Percentiles rank a stretch among this genome's conserved stretches.
phyloP scores from a whole-genome alignment of 2,329 filamentous ascomycete species.

The Colletotrichum ledebouriae region DNA sequence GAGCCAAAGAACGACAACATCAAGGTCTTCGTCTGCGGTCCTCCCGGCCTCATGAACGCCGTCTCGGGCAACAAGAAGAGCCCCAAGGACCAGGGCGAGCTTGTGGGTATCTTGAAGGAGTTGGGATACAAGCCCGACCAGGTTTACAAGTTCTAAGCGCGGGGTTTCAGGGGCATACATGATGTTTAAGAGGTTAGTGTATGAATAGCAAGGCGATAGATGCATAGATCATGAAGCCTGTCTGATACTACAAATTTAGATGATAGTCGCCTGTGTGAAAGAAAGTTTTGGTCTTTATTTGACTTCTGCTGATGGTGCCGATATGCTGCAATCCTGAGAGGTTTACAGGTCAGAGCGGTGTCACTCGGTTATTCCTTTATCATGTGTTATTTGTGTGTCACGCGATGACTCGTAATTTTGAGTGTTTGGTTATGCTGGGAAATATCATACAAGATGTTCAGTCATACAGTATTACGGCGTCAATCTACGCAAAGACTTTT shows the following conservation, averaged over 20 bases:
- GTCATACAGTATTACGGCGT: too few relatives aligned
- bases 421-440: not conserved
- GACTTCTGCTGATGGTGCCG: too few relatives aligned
- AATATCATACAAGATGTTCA: too few relatives aligned
- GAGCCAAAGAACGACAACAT: conserved; percentile 92
- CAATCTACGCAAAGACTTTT: too few relatives aligned
- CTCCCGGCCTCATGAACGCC: conserved; percentile 92
- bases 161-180: not conserved
- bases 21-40: conserved; percentile 97
- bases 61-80: conserved; percentile 91
- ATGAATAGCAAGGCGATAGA: conserved; percentile 39
- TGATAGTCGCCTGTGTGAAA: too few relatives aligned
- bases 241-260: not conserved
- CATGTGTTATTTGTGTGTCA: too few relatives aligned
- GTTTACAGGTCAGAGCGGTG: too few relatives aligned
- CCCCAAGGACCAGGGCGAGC: conserved; percentile 93
- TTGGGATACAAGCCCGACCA: conserved; percentile 80
- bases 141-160: conserved; percentile 88
- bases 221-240: conserved; percentile 30
- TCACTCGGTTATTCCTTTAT: too few relatives aligned
- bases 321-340: too few relatives aligned
- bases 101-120: conserved; percentile 84
- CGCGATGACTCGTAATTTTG: too few relatives aligned
- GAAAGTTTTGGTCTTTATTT: too few relatives aligned
- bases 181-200: conserved; percentile 11